Percentiles rank a stretch among this genome's conserved stretches.
Evolutionary conservation across 2,329 filamentous ascomycete species (phyloP).

Genomic region (Bipolaris zeicola): DNA sequence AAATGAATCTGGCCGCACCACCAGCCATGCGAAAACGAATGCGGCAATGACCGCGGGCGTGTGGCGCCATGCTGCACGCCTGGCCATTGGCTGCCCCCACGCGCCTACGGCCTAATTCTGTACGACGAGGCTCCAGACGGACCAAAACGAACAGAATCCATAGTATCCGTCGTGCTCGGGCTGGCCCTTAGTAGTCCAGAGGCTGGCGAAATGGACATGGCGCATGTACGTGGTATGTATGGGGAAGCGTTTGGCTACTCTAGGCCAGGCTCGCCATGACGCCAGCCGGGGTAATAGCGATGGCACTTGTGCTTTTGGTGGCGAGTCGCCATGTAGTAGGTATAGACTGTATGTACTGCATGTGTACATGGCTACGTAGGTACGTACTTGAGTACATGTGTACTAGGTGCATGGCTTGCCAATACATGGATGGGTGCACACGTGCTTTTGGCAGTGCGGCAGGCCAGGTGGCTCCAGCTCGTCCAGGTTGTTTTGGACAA

Average conservation of each 20-base stretch:
- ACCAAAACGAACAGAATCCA: background rate
- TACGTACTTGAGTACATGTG: no score
- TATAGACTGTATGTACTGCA: no score
- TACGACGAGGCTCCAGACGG: background rate
- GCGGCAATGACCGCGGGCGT: slow-evolving; percentile 11
- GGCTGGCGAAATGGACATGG: no score
- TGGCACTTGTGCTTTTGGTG: background rate
- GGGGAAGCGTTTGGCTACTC: background rate
- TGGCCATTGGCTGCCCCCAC: slow-evolving; percentile 10
- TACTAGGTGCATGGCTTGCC: no score
- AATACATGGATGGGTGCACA: no score
- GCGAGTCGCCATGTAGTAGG: no score
- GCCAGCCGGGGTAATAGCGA: background rate
- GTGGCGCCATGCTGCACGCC: background rate
- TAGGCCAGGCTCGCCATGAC: background rate
- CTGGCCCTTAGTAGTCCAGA: no score
- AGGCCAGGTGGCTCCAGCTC: no score
- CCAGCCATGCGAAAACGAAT: slow-evolving; percentile 5
- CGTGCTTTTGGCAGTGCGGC: no score
- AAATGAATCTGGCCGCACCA: slow-evolving; percentile 4
- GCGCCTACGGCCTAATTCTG: background rate
- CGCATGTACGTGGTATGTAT: slow-evolving; percentile 4
- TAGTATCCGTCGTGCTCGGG: background rate
- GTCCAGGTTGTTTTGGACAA: no score
- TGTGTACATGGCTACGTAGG: no score